Conservation (phyloP, 2,329 filamentous ascomycete genomes). For the Aspergillus transmontanensis region DNA sequence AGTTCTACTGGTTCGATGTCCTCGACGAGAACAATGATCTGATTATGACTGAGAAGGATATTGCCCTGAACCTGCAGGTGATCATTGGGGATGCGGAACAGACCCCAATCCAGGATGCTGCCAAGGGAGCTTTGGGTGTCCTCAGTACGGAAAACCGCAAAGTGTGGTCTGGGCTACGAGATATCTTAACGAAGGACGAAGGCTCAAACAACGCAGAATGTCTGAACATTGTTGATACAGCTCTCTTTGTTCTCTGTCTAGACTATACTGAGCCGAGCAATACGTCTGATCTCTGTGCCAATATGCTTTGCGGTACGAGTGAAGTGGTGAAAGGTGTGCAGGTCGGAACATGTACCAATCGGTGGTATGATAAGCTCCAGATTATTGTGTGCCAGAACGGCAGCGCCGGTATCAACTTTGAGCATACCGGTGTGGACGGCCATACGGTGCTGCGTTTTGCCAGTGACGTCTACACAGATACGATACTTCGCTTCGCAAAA, state of each 20-base stretch:
- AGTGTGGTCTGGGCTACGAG: slow-evolving; percentile 87
- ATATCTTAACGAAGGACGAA: slow-evolving; percentile 81
- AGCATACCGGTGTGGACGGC: slow-evolving; percentile 96
- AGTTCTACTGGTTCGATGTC: slow-evolving; percentile 99
- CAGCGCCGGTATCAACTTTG: slow-evolving; percentile 97
- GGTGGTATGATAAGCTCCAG: slow-evolving; percentile 99
- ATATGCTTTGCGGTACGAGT: slow-evolving; percentile 96
- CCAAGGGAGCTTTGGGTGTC: slow-evolving; percentile 91
- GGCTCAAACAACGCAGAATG: slow-evolving; percentile 95
- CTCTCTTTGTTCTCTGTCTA: slow-evolving; percentile 87
- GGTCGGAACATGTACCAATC: slow-evolving; percentile 94
- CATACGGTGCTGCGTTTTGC: slow-evolving; percentile 96
- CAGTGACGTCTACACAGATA: slow-evolving; percentile 95
- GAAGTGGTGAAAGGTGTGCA: slow-evolving; percentile 91
- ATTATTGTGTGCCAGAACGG: slow-evolving; percentile 99
- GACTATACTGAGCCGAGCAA: slow-evolving; percentile 87
- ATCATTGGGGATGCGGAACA: slow-evolving; percentile 89
- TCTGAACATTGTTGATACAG: slow-evolving; percentile 91
- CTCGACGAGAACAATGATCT: slow-evolving; percentile 91
- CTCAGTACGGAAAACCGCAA: slow-evolving; percentile 96
- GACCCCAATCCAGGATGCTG: slow-evolving; percentile 87
- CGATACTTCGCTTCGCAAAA: slow-evolving; percentile 90
- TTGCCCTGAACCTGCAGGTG: slow-evolving; percentile 86
- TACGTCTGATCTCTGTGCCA: slow-evolving; percentile 85
- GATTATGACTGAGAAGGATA: slow-evolving; percentile 95